Base-by-base conservation (phyloP, 2,329 filamentous ascomycete species). In the Phialemoniopsis sp. region DNA sequence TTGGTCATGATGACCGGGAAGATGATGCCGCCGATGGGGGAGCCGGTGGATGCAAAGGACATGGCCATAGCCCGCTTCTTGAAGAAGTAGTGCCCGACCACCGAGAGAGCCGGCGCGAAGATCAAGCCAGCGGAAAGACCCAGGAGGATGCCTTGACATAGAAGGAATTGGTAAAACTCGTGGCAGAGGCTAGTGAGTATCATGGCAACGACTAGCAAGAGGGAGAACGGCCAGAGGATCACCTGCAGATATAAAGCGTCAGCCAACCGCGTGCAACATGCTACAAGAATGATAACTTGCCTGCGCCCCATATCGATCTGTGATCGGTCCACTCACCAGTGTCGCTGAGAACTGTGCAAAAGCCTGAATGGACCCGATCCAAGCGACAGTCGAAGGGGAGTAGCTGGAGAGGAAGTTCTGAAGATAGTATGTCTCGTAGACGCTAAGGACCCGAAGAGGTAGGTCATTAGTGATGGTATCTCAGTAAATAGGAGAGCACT, bases 301-400 rank as follows among this genome's bases (percentile, higher is more conserved):
- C n/a, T n/a, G 51, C 48, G 44, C 60, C 59, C 41, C 51, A 56
- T 4, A 58, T 36, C 4, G 55, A 56, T 5, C 63, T 63, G 29
- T 53, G n/a, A 66, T 38, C 4, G 60, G 50, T 0, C 66, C 64
- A 3, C 58, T 47, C 13, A 66, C 49, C 13, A 66, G 43, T 14
- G 66, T 52, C 1, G 43, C 41, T 4, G 49, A 35, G 26, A 51
- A 39, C 29, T 50, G 53, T 5, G 67, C 49, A 36, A 63, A 67
- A 0, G 52, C 53, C 38, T 68, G 63, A 4, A 66, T 53, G 2
- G 64, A 60, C 10, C 66, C 66, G 26, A 69, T 64, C 65, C 64
- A 70, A 9, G 66, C 59, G n/a, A 70, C 64, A 26, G 51, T 48
- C 0, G 63, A 64, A 2, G 70, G 64, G 0, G 67, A 55, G 14